Base-by-base conservation (phyloP, 345 rosid genomes). In the Gossypium australe region DNA sequence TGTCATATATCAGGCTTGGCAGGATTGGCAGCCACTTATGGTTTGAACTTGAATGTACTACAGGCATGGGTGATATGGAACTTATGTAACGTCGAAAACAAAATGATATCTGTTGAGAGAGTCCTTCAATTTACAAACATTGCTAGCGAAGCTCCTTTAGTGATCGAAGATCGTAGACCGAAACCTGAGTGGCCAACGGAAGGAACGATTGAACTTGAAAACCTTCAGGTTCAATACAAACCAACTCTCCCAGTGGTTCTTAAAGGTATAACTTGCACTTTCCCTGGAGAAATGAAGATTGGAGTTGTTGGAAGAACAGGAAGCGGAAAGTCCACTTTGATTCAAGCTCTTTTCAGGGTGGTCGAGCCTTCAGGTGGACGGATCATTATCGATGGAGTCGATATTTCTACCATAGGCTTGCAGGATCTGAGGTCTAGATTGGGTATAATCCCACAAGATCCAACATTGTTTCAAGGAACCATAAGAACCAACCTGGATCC, bases 281-380 rank as follows among this genome's bases (percentile, higher is more conserved):
- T 90, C 72, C 96, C 90, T 0, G 89, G 93, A 71, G 88, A 77
- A 44, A 86, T 80, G 82, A 94, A 89, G 72, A 86, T 94, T 5
- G 97, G 97, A 75, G 87, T 94, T 14, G 98, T 91, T 38, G 98
- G 98, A 18, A 87, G 98, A 76, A 92, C 98, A 0, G 98, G 98
- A 16, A 94, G 97, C 10, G 98, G 97, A 65, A 94, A 92, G 80
- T 94, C 98, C 64, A 92, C 96, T 63, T 79, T 94, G 51, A 88
- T 94, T 75, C 97, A 92, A 76, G 92, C 97, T 20, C 87, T 94
- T 16, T 94, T 92, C 84, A 80, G 98, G 78, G 85, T 87, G 17
- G 90, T 94, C 45, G 94, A 94, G 83, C 90, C 90, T n/a, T 88
- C 88, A 11, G 82, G 79, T 62, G 98, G 97, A 67, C 74, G 86